Evolutionary conservation across 1,284 basidiomycete species (phyloP).

Genomic region (Ganoderma lingzhi): DNA sequence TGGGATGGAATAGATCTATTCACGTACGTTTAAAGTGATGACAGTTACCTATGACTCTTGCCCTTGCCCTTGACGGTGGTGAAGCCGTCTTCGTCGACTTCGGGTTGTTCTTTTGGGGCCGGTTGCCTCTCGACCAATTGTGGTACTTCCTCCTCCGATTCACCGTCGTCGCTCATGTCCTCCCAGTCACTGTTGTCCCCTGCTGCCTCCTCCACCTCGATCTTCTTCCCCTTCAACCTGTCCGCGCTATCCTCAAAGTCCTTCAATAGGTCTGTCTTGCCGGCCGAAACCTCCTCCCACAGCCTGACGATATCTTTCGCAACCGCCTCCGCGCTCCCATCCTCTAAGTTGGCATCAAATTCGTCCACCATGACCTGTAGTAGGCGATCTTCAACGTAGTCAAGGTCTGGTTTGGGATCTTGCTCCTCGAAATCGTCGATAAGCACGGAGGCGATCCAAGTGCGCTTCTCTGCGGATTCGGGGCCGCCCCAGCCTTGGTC

Average conservation of each 20-base stretch:
- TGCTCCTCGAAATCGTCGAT: slow-evolving; percentile 85
- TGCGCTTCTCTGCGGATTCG: slow-evolving; percentile 74
- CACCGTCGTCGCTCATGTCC: slow-evolving; percentile 49
- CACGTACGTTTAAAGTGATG: slow-evolving; percentile 11
- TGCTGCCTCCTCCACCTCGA: slow-evolving; percentile 54
- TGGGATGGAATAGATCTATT: neutral
- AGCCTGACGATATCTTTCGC: slow-evolving; percentile 74
- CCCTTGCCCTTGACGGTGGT: slow-evolving; percentile 78
- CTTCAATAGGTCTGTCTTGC: slow-evolving; percentile 53
- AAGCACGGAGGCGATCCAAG: slow-evolving; percentile 83
- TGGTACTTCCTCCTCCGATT: slow-evolving; percentile 64
- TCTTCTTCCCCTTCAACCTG: slow-evolving; percentile 63
- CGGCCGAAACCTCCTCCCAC: slow-evolving; percentile 63
- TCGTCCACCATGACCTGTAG: slow-evolving; percentile 86
- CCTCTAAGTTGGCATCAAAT: slow-evolving; percentile 84
- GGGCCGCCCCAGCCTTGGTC: slow-evolving; percentile 86
- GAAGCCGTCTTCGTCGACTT: slow-evolving; percentile 90
- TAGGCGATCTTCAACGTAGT: slow-evolving; percentile 82
- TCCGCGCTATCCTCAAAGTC: slow-evolving; percentile 72
- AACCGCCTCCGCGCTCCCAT: slow-evolving; percentile 77
- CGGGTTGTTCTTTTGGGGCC: slow-evolving; percentile 60
- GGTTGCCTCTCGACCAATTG: slow-evolving; percentile 52
- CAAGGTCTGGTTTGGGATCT: slow-evolving; percentile 65
- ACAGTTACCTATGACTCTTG: slow-evolving; percentile 48
- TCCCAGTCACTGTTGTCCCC: slow-evolving; percentile 52